Base-by-base conservation (phyloP, 345 rosid species). In the Erodium maritimum region DNA sequence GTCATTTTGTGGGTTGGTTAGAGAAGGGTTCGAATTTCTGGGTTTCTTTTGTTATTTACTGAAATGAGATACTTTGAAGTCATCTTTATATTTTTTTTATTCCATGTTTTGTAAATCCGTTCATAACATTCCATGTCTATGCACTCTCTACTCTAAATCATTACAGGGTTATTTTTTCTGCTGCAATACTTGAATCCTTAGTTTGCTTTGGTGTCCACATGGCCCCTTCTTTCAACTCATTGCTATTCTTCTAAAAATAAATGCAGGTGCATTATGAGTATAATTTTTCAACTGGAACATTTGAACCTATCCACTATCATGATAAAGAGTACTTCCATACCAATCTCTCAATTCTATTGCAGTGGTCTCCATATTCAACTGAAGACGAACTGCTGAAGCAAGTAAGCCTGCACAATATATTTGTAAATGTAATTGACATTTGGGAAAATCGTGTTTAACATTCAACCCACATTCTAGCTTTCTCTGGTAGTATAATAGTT, bases 361-460 rank as follows among this genome's bases (percentile, higher is more conserved):
- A 70, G 59, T 91, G 98, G 98, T 88, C 98, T 62, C 98, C 94
- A 19, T 88, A 75, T 79, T 79, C 86, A 52, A 82, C 88, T 57
- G 94, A 91, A 69, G 75, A 71, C 19, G 95, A 88, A 69, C 98
- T 91, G 77, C 66, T 91, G 71, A 77, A 84, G 79, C 98, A 88
- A 77, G 98, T 78, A 77, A 69, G 75, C 50, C 48, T 37, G 46
- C 46, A 6, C 60, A n/a, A 57, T 63, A 20, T 55, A 13, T 55
- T 29, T 59, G 37, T 48, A n/a, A 19, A 22, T 59, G 37, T 48
- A n/a, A 19, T 21, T 37, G 46, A 11, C 46, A 37, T 37, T 37
- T 37, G 46, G 46, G 10, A 37, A 12, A 37, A 37, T 37, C 46
- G 8, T 29, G 34, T 29, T 29, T 29, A 29, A 29, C 8, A 29